A percentile compares a stretch with the other conserved stretches of the same genome.
phyloP scores from a whole-genome alignment of 495 filamentous ascomycete genomes.

The Oleoguttula mirabilis region DNA sequence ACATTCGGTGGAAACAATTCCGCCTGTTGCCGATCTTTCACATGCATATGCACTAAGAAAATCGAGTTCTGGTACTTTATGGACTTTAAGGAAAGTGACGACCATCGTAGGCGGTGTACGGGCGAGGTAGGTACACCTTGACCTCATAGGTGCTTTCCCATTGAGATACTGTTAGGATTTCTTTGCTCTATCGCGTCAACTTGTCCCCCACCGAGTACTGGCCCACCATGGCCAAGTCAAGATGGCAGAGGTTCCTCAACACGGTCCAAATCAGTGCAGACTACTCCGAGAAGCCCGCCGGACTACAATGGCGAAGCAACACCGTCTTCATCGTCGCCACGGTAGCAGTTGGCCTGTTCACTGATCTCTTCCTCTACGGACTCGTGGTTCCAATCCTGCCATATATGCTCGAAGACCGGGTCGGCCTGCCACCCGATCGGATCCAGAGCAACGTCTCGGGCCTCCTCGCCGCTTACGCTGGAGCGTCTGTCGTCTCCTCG shows the following conservation, averaged over 20 bases:
- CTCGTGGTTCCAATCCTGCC: slow-evolving; percentile 53
- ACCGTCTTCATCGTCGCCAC: slow-evolving; percentile 50
- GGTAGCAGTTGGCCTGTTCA: slow-evolving; percentile 51
- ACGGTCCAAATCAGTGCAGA: slow-evolving; percentile 16
- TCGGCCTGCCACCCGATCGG: slow-evolving; percentile 38
- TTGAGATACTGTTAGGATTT: too few relatives aligned
- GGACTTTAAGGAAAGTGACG: too few relatives aligned
- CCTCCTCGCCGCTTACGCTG: slow-evolving; percentile 50
- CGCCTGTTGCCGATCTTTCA: too few relatives aligned
- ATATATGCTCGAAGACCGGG: slow-evolving; percentile 43
- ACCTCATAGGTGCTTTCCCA: background rate
- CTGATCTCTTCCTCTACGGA: slow-evolving; percentile 48
- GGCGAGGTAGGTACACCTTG: too few relatives aligned
- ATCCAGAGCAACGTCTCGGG: slow-evolving; percentile 42
- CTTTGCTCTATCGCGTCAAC: too few relatives aligned
- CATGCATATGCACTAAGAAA: too few relatives aligned
- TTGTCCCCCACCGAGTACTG: too few relatives aligned
- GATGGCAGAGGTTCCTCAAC: slow-evolving; percentile 10
- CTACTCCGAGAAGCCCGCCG: slow-evolving; percentile 21
- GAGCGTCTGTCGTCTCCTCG: slow-evolving; percentile 44
- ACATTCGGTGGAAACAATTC: too few relatives aligned
- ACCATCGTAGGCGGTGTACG: too few relatives aligned
- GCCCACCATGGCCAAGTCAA: too few relatives aligned
- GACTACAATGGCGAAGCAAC: slow-evolving; percentile 44
- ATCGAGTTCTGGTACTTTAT: too few relatives aligned